Conservation (phyloP, 768 basidiomycete species). For the Gloeophyllum trabeum region DNA sequence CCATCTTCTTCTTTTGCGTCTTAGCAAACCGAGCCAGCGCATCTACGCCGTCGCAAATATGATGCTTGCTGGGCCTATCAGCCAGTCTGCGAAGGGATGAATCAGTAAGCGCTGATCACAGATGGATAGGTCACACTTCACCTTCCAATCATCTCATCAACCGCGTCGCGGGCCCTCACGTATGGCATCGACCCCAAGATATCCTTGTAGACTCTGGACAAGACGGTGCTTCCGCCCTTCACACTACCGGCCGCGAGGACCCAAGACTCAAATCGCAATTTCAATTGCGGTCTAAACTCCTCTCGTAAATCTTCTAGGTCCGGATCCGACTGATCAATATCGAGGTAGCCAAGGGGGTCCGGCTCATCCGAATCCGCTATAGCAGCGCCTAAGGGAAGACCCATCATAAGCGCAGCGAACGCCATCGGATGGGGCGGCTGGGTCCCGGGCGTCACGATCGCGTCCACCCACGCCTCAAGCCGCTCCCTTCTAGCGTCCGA, state of each 20-base stretch:
- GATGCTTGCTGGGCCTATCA: slow-evolving; percentile 41
- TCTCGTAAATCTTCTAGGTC: slow-evolving; percentile 51
- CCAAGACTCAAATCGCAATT: slow-evolving; percentile 51
- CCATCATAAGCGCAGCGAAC: slow-evolving; percentile 58
- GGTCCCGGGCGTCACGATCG: slow-evolving; percentile 26
- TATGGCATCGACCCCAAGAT: slow-evolving; percentile 46
- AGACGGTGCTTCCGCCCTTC: slow-evolving; percentile 24
- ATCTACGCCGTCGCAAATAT: slow-evolving; percentile 41
- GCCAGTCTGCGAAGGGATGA: slow-evolving; percentile 24
- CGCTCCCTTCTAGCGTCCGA: slow-evolving; percentile 31
- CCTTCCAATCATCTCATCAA: slow-evolving; percentile 45
- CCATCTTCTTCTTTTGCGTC: slow-evolving; percentile 30
- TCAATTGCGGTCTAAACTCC: slow-evolving; percentile 47
- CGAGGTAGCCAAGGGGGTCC: slow-evolving; percentile 40
- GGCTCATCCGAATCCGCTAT: slow-evolving; percentile 26
- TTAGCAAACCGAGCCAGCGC: slow-evolving; percentile 37
- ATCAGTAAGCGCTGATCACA: slow-evolving; percentile 1
- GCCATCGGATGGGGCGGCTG: slow-evolving; percentile 38
- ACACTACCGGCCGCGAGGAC: slow-evolving; percentile 23
- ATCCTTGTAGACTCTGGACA: slow-evolving; percentile 32
- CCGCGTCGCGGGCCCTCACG: slow-evolving; percentile 35
- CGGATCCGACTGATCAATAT: slow-evolving; percentile 38
- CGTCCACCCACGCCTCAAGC: slow-evolving; percentile 41
- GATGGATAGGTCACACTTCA: slow-evolving; percentile 16
- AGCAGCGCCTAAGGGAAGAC: slow-evolving; percentile 27